These are phyloP conservation scores for Blepharisma stoltei DNA, from an alignment of 73 alveolate species.

Conservation along the genomic window DNA sequence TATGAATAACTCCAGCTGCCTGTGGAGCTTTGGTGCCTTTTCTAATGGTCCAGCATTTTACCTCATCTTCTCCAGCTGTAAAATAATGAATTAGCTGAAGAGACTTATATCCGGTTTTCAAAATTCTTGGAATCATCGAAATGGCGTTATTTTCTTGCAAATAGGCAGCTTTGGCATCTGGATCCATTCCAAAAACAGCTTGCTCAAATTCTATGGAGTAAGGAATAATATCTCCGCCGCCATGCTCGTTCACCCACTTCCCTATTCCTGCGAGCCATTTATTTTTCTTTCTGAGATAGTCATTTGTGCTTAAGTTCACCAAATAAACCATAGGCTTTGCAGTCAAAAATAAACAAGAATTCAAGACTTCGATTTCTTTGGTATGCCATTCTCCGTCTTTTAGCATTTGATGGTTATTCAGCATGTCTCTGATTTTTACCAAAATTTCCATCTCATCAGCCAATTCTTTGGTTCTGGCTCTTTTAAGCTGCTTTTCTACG, in stretches of 20 bases:
- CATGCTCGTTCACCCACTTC: conserved; percentile 87
- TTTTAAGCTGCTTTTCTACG: conserved; percentile 78
- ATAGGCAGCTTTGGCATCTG: conserved; percentile 52
- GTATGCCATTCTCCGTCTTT: conserved; percentile 87
- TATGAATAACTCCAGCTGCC: conserved; percentile 99
- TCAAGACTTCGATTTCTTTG: conserved; percentile 90
- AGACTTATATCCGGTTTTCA: conserved; percentile 90
- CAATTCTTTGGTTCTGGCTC: conserved; percentile 84
- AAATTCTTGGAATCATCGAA: conserved; percentile 84
- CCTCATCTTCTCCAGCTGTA: conserved; percentile 99
- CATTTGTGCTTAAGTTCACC: conserved; percentile 84
- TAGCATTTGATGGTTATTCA: conserved; percentile 43
- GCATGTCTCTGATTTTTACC: conserved; percentile 63
- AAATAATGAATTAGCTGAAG: conserved; percentile 93
- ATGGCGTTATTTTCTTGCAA: conserved; percentile 31
- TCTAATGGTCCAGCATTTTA: conserved; percentile 98
- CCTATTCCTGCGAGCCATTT: conserved; percentile 85
- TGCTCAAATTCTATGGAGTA: conserved; percentile 89
- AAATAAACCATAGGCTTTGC: conserved; percentile 97
- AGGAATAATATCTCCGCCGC: conserved; percentile 95
- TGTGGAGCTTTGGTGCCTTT: conserved; percentile 94
- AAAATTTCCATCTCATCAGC: conserved; percentile 81
- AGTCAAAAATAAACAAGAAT: conserved; percentile 85
- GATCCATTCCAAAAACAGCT: conserved; percentile 64
- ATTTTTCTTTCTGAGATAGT: conserved; percentile 85